Percentiles rank a stretch among this genome's conserved stretches.
phyloP scores from a whole-genome alignment of 1,284 basidiomycete genomes.

The Trichosporon sp. region DNA sequence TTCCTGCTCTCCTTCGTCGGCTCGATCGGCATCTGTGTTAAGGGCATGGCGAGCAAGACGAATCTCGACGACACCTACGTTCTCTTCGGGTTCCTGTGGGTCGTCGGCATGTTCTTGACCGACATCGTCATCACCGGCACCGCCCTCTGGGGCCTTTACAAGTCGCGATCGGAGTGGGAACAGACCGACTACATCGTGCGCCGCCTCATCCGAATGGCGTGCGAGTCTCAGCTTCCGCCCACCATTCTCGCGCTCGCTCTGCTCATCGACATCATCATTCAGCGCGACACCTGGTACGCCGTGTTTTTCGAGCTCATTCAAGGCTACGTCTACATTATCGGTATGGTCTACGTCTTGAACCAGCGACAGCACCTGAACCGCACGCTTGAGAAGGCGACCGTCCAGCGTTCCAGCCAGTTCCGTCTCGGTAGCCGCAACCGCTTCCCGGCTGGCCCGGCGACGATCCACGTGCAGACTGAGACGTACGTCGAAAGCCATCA shows the following conservation, averaged over 20 bases:
- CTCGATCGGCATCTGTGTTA: conserved; percentile 9
- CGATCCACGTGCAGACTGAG: conserved; percentile 32
- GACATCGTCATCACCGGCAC: conserved; percentile 15
- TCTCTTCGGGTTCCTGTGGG: background rate
- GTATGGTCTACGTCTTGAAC: conserved; percentile 29
- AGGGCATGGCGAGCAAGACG: background rate
- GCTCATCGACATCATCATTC: conserved; percentile 26
- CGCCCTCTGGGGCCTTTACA: conserved; percentile 25
- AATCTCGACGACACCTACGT: background rate
- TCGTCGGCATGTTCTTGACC: background rate
- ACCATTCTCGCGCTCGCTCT: conserved; percentile 23
- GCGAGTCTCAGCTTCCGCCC: conserved; percentile 32
- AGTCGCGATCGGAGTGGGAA: conserved; percentile 29
- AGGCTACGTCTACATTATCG: conserved; percentile 29
- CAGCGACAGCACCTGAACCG: conserved; percentile 17
- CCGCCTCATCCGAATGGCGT: conserved; percentile 20
- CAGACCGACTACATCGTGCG: conserved; percentile 27
- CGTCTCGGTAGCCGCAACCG: background rate
- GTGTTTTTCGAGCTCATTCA: conserved; percentile 30
- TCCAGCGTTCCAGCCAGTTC: background rate
- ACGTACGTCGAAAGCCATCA: conserved; percentile 28
- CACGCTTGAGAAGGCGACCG: background rate
- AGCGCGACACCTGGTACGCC: conserved; percentile 19
- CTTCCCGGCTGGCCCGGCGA: conserved; percentile 15
- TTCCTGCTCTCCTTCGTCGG: conserved; percentile 12